phyloP scores from a whole-genome alignment of 441 rosid species.

The Euphorbia celastroides region DNA sequence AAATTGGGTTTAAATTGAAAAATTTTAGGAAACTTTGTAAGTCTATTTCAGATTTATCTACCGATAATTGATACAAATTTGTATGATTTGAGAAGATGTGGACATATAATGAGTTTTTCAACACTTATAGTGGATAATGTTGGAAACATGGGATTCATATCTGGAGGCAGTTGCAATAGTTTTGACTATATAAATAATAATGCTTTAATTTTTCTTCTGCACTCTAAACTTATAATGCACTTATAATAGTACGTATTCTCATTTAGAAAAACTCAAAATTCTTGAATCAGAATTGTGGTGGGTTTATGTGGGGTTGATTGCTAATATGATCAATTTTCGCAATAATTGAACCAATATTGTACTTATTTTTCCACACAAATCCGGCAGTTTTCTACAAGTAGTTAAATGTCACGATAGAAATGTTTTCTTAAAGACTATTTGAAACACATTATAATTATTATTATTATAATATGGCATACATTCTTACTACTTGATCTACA shows the following conservation, averaged over 20 bases:
- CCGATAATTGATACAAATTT: not conserved
- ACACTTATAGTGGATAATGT: constrained; percentile 4
- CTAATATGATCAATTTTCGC: not conserved
- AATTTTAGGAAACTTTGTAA: no score
- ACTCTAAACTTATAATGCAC: no score
- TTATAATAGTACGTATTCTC: no score
- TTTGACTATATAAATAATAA: constrained; percentile 7
- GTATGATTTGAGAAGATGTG: not conserved
- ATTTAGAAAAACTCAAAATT: not conserved
- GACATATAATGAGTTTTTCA: not conserved
- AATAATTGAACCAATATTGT: constrained; percentile 3
- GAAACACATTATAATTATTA: not conserved
- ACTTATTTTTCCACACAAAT: not conserved
- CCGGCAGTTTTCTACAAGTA: constrained; percentile 16
- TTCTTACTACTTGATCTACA: no score
- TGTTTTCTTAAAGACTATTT: not conserved
- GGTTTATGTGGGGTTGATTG: not conserved
- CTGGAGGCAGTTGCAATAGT: constrained; percentile 14
- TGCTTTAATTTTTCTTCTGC: not conserved
- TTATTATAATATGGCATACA: not conserved
- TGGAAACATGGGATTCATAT: constrained; percentile 1
- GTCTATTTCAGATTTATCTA: no score
- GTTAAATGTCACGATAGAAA: not conserved
- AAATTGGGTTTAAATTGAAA: no score
- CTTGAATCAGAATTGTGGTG: not conserved